Base-by-base conservation (phyloP, 164 flowering plant genomes). In the Liriodendron chinense region DNA sequence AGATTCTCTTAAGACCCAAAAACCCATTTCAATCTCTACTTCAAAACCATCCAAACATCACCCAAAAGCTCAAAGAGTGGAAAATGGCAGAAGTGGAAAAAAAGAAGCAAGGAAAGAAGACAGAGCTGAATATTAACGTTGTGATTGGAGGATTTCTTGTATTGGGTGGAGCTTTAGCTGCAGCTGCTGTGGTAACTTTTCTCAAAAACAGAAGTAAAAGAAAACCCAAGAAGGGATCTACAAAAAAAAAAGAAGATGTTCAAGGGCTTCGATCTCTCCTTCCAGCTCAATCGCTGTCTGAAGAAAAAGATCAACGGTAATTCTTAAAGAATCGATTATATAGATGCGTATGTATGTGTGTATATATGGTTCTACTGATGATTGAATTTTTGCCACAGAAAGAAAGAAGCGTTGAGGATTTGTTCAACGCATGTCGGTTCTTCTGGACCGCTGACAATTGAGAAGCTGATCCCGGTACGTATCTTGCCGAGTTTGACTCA, bases 101-200 rank as follows among this genome's bases (percentile, higher is more conserved):
- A 16, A 67, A 28, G 47, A 69, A 47, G 56, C 56, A 47, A 47
- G 56, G 8, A 9, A 69, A 69, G 57, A 69, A 69, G 56, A 69
- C 47, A 47, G 24, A n/a, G 56, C 7, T 47, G 56, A 47, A 72
- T 18, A 79, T 47, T 3, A 24, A 78, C 3, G 80, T 78, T 66
- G 78, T 80, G 7, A 53, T 81, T 66, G 84, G 56, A 69, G 71
- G 71, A 69, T 20, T 69, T 20, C 24, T 83, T 67, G 48, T 83
- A 50, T 59, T 71, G 70, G 86, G 79, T 56, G 88, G 88, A 72
- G 82, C 82, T 9, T 47, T 84, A 73, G 86, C 83, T 70, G 78
- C 74, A 71, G 81, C 84, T 20, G 69, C 80, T 73, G 53, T 83
- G 77, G 23, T 83, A 0, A 77, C 76, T 3, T 74, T 68, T 56